Evolutionary conservation across 768 basidiomycete species (phyloP), one percentile per base, ranked within the genome.

Genomic region (Lentinula boryana): DNA sequence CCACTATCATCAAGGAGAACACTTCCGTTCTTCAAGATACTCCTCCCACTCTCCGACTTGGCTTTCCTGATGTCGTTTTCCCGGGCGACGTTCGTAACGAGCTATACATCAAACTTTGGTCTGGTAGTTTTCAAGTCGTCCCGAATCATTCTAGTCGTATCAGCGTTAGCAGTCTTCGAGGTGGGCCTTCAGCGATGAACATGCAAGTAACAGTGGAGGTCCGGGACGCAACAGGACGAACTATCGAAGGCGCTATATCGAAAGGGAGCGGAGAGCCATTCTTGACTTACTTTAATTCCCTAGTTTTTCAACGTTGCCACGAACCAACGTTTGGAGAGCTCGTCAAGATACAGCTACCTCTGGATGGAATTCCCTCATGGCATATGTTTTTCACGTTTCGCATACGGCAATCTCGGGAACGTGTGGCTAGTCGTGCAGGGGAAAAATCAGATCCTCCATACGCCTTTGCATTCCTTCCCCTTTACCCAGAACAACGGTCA

Each of bases 361-460:
- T 78, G 12, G 78, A 85, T 8, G 82, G 84, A 7, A 79, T 87
- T 41, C 85, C 87, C 2, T 80, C 85, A 44, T 95, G 91, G 85
- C 96, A 98, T 69, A 74, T 98, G 13, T 98, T 96, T 80, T 91
- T 98, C 75, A 93, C 93, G 0, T 95, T 98, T 74, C 85, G 91
- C 43, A 88, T 93, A 68, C 87, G 88, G 40, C 76, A 75, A 48
- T 80, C 79, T 12, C 73, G 77, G 50, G 80, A 84, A 53, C 81
- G 82, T 48, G 70, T 72, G 15, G 67, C 71, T 59, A 79, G 74
- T 41, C 72, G 73, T 50, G 58, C 66, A 36, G 66, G 68, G 46
- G 86, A 84, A 32, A 68, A 67, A 3, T 68, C 75, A 2, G 94
- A 95, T 49, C 81, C 83, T 32, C 89, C 93, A 0, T 98, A 95